A percentile compares a stretch with the other conserved stretches of the same genome.
Evolutionary conservation across 2,329 filamentous ascomycete genomes (phyloP).

Genomic region (Orbilia oligospora): DNA sequence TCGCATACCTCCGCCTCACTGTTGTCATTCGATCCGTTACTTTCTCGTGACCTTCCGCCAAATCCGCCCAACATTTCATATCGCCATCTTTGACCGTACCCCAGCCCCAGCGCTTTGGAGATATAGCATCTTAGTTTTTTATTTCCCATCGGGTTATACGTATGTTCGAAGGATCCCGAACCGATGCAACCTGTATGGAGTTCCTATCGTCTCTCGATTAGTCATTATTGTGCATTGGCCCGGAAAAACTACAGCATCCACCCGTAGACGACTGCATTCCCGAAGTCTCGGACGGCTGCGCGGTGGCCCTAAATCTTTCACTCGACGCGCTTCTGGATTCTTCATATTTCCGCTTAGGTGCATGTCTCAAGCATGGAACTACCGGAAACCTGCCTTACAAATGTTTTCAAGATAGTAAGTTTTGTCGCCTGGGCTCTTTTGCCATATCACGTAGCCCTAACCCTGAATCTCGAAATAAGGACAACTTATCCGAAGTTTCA

Average conservation of each 20-base stretch:
- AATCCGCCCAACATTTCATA: conserved; percentile 24
- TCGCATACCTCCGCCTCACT: conserved; percentile 54
- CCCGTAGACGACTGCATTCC: conserved; percentile 57
- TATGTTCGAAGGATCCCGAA: conserved; percentile 59
- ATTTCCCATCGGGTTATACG: conserved; percentile 24
- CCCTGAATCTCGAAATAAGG: conserved; percentile 33
- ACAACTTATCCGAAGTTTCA: conserved; percentile 59
- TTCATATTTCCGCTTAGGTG: conserved; percentile 54
- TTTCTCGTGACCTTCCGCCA: conserved; percentile 36
- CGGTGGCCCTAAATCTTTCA: conserved; percentile 48
- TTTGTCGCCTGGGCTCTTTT: conserved; percentile 11
- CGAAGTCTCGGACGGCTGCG: conserved; percentile 58
- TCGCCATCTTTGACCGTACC: conserved; percentile 26
- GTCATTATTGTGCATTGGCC: conserved; percentile 48
- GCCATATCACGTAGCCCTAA: conserved; percentile 36
- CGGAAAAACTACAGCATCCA: conserved; percentile 55
- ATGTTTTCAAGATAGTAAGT: conserved; percentile 61
- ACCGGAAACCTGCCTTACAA: conserved; percentile 60
- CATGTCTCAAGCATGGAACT: conserved; percentile 61
- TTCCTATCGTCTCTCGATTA: conserved; percentile 55
- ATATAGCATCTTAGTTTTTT: conserved; percentile 15
- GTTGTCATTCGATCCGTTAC: conserved; percentile 34
- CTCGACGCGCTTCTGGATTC: conserved; percentile 44
- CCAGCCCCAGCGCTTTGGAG: conserved; percentile 30
- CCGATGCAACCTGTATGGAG: conserved; percentile 60